Base-by-base conservation (phyloP, 257 asterid genomes). In the Solanum chmielewskii region DNA sequence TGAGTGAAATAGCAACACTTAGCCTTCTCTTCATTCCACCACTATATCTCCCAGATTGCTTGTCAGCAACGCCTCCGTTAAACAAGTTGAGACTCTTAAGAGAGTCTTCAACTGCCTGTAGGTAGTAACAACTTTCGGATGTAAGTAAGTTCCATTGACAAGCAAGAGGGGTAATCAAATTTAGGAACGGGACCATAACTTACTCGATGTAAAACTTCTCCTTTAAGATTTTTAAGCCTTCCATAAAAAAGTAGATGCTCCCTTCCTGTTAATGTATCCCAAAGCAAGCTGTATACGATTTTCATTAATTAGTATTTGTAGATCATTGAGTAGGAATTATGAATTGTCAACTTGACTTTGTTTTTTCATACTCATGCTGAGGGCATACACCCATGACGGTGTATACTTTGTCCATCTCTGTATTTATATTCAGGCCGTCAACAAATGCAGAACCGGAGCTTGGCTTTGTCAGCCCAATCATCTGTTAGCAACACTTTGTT, bases 11-110 rank as follows among this genome's bases (percentile, higher is more conserved):
- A 85, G 99, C 99, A 35, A 97, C 99, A 27, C 99, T 97, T 68
- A 97, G 98, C 92, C 99, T 93, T 94, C 99, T 95, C 93, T 97
- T 97, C 99, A 96, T 97, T 87, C 99, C 99, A 89, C 99, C 99
- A 89, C 99, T 97, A 75, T 94, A 97, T 87, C 95, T 96, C 87
- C 94, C 93, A 9, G 97, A 92, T 92, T 92, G 94, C 92, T 95
- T 97, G 92, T 97, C 99, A 20, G 97, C 98, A 88, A 97, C 98
- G 23, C 98, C 98, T 35, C 99, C 99, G 49, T 96, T 90, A 91
- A 90, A 97, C 78, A 97, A 90, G 90, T 97, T 97, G 77, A 96
- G 98, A 75, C 97, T 94, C 92, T 92, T 94, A 15, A 97, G 94
- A 84, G 99, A 97, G 90, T 95, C 99, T 90, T 96, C 99, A 73